Evolutionary conservation across 768 basidiomycete genomes (phyloP), one percentile per base, ranked within the genome.

Genomic region (Phylloporus sp.): DNA sequence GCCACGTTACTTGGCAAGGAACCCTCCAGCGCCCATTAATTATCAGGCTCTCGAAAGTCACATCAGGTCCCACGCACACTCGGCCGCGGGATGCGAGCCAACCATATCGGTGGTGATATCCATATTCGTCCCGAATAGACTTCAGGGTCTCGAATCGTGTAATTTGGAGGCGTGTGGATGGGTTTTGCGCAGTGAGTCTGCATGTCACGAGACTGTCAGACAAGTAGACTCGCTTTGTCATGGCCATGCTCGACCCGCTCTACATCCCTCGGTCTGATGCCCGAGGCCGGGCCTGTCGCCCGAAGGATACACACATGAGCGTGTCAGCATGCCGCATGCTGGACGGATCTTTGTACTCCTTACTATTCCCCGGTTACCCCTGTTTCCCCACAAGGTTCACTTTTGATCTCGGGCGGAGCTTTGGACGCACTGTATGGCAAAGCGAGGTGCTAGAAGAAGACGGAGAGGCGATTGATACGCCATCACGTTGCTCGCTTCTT

Each of bases 71-170:
- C 31, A 32, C 31, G 11, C 12, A 32, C 11, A 46, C 49, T n/a
- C 51, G 28, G 56, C 60, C 56, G 59, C 56, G 50, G 60, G 24
- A 13, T 44, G 49, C 32, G 35, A 36, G 18, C 57, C 44, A 56
- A 56, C 18, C 44, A 13, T 31, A 59, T 47, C 38, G 27, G 49
- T 53, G 12, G 31, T 43, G 39, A 61, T 55, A 36, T 36, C 36
- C 10, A 36, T 36, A 36, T 20, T 11, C 9, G 36, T 36, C 9
- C 7, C n/a, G 34, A n/a, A 35, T 35, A 45, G 53, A 52, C 60
- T 51, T 42, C 53, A 36, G 53, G 60, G 56, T 47, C 60, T 13
- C 46, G 24, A 44, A 16, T 35, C 35, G 6, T 41, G 9, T 24
- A n/a, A 7, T 41, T 41, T 12, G 20, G 41, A 9, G 42, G 26